Evolutionary conservation across 495 filamentous ascomycete genomes (phyloP), one percentile per base, ranked within the genome.

Genomic region (Thermothielavioides terrestris): DNA sequence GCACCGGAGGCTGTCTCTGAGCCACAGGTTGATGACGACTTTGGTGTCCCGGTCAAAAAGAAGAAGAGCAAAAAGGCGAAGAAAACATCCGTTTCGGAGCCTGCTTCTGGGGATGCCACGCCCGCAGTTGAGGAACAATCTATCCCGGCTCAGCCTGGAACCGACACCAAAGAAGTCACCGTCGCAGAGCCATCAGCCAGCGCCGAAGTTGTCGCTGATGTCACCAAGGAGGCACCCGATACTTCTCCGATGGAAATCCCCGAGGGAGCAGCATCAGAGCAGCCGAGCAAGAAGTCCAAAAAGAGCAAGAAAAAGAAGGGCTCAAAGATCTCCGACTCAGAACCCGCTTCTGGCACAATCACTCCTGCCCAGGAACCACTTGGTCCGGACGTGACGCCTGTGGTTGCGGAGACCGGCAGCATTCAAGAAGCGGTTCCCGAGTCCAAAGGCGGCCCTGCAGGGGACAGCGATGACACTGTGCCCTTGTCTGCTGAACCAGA

Each of bases 271-370:
- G 23, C 28, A 6, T 1, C 8, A 14, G 39, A 15, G 8, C 41
- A 43, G 26, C 15, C 41, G 22, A 43, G 27, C 44, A 59, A 58
- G 39, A 58, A 58, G 25, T 48, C 52, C 12, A 59, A 57, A 45
- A 62, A 62, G 41, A 23, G 11, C 36, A 53, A 50, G 32, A 59
- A 58, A 36, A 51, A 55, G 30, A 62, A 49, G 28, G 43, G 30
- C 17, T 46, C 43, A 1, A 55, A 50, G 38, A 49, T 50, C 9
- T 21, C 15, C 3, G 23, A 38, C 2, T 28, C 47, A 37, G 41
- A 59, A 53, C 42, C 42, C 6, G 31, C 42, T 0, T 46, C 42
- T 26, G 22, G 42, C 30, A 36, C 30, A 2, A 3, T 46, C 18
- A 46, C 28, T 17, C 30, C 42, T 6, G 21, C 42, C 8, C 42